Conservation (phyloP, 2,329 filamentous ascomycete species). For the Monilinia vaccinii-corymbosi region DNA sequence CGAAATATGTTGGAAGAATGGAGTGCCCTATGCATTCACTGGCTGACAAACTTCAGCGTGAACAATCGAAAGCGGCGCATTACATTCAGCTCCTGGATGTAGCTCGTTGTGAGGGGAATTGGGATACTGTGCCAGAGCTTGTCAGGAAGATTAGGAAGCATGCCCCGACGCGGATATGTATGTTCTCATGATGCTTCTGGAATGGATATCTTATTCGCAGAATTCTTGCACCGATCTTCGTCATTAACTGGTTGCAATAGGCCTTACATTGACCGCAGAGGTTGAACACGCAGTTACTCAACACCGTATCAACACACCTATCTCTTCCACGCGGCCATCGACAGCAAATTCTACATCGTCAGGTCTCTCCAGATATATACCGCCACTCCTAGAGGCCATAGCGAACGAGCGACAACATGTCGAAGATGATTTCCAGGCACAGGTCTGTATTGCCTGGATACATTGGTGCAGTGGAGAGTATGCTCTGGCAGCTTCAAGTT, state of each 20-base stretch:
- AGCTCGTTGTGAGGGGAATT: slow-evolving; percentile 79
- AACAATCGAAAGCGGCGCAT: slow-evolving; percentile 64
- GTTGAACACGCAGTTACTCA: slow-evolving; percentile 57
- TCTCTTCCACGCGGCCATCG: slow-evolving; percentile 15
- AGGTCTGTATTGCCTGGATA: slow-evolving; percentile 76
- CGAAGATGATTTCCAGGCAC: slow-evolving; percentile 66
- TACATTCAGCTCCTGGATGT: slow-evolving; percentile 79
- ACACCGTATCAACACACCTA: slow-evolving; percentile 31
- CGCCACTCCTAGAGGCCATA: slow-evolving; percentile 44
- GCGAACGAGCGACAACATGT: slow-evolving; percentile 44
- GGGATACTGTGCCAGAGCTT: slow-evolving; percentile 79
- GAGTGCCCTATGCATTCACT: background rate
- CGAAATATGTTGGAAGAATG: background rate
- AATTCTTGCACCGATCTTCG: background rate
- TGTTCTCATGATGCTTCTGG: slow-evolving; percentile 26
- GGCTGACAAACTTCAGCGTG: slow-evolving; percentile 20
- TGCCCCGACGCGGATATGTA: slow-evolving; percentile 78
- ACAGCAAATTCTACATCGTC: slow-evolving; percentile 21
- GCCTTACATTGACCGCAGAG: slow-evolving; percentile 60
- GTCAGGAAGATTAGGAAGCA: slow-evolving; percentile 93
- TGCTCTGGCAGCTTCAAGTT: slow-evolving; percentile 45
- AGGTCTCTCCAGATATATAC: slow-evolving; percentile 22
- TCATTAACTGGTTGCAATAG: slow-evolving; percentile 35
- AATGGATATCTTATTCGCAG: background rate
- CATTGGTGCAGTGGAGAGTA: slow-evolving; percentile 71